Evolutionary conservation across 208 protist genomes (phyloP).

Genomic region (Wallacemonas sp.): DNA sequence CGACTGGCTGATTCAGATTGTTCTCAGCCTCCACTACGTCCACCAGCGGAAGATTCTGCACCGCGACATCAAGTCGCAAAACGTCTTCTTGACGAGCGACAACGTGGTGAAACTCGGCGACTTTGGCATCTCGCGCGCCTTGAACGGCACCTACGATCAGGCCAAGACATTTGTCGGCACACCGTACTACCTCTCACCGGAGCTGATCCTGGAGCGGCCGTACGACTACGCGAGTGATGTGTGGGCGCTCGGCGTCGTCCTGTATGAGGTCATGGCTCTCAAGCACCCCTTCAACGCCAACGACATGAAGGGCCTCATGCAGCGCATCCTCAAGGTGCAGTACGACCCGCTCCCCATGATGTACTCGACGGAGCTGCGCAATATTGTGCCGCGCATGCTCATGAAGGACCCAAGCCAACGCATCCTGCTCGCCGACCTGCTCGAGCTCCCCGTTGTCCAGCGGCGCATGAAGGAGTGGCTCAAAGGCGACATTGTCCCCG

Average conservation of each 20-base stretch:
- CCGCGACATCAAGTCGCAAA: constrained; percentile 94
- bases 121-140: constrained; percentile 93
- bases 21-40: constrained; percentile 89
- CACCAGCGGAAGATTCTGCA: constrained; percentile 94
- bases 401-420: constrained; percentile 73
- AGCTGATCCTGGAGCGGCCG: constrained; percentile 92
- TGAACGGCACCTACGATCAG: constrained; percentile 91
- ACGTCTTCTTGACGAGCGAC: constrained; percentile 91
- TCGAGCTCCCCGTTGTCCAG: constrained; percentile 76
- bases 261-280: constrained; percentile 89
- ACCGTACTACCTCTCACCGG: constrained; percentile 94
- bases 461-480: constrained; percentile 79
- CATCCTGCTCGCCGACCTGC: constrained; percentile 62
- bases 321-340: constrained; percentile 87
- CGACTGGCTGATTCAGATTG: constrained; percentile 91
- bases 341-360: constrained; percentile 77
- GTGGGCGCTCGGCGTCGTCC: constrained; percentile 92
- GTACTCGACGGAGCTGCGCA: constrained; percentile 75
- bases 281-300: constrained; percentile 91
- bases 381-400: constrained; percentile 78
- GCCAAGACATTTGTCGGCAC: constrained; percentile 95
- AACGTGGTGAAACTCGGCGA: constrained; percentile 93
- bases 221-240: constrained; percentile 95
- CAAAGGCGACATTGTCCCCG: constrained; percentile 59
- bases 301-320: constrained; percentile 88